Percentiles rank a stretch among this genome's conserved stretches.
Evolutionary conservation across 2,329 filamentous ascomycete species (phyloP).

Genomic region (Trichoderma oligosporum): DNA sequence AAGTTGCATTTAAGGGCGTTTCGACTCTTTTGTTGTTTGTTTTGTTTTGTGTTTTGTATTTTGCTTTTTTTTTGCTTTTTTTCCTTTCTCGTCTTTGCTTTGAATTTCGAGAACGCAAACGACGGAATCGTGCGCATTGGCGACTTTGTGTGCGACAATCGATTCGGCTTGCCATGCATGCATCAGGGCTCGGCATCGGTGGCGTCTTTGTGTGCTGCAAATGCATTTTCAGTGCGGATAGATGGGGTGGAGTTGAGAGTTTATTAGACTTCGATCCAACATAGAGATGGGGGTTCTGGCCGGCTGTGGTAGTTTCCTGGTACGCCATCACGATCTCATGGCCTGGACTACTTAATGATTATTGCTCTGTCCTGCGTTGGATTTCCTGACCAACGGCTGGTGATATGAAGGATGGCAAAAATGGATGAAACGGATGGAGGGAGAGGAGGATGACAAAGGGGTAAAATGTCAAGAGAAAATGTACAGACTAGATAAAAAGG

Average conservation of each 20-base stretch:
- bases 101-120: slow-evolving; percentile 10
- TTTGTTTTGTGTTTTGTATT: slow-evolving; percentile 27
- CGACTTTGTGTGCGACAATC: slow-evolving; percentile 12
- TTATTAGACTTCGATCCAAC: slow-evolving; percentile 38
- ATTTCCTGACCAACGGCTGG: slow-evolving; percentile 14
- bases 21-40: slow-evolving; percentile 22
- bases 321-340: slow-evolving; percentile 35
- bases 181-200: slow-evolving; percentile 31
- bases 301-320: slow-evolving; percentile 29
- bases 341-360: slow-evolving; percentile 36
- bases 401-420: slow-evolving; percentile 20
- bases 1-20: slow-evolving; percentile 41
- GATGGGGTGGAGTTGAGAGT: slow-evolving; percentile 39
- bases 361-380: slow-evolving; percentile 27
- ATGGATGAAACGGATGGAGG: slow-evolving; percentile 4
- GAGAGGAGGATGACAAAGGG: slow-evolving; percentile 10
- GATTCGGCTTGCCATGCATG: slow-evolving; percentile 26
- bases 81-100: slow-evolving; percentile 27
- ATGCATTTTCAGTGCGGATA: slow-evolving; percentile 38
- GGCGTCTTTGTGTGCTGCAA: slow-evolving; percentile 30
- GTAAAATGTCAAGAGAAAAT: not conserved
- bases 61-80: slow-evolving; percentile 26
- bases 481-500: slow-evolving; percentile 5
- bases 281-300: slow-evolving; percentile 34
- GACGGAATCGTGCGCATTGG: slow-evolving; percentile 16